These are phyloP conservation scores for Triadica sebifera DNA, from an alignment of 345 rosid species.

Conservation along the genomic window DNA sequence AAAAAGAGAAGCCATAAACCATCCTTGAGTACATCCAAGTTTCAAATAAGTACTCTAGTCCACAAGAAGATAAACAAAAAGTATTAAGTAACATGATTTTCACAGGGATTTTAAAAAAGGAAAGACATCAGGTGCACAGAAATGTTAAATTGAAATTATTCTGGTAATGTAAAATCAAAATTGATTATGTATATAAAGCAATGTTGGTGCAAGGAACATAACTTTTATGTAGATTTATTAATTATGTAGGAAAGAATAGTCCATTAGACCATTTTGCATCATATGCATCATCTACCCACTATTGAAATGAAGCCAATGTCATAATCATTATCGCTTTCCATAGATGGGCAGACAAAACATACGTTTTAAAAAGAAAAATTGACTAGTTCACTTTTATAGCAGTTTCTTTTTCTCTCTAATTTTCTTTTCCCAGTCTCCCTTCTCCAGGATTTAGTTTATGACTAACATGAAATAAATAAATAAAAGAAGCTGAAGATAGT, in stretches of 20 bases:
- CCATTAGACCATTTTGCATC: no score
- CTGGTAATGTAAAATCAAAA: background rate
- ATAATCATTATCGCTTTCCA: no score
- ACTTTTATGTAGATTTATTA: background rate
- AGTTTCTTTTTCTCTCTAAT: no score
- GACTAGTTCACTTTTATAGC: no score
- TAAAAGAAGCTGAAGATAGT: no score
- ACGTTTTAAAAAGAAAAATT: no score
- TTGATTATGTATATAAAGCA: background rate
- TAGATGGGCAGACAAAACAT: no score
- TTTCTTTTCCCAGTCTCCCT: no score
- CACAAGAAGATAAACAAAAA: slow-evolving; percentile 18
- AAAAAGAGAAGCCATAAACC: slow-evolving; percentile 52
- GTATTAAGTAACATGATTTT: background rate
- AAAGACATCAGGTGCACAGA: background rate
- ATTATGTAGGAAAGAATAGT: background rate
- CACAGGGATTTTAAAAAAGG: background rate
- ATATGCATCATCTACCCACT: no score
- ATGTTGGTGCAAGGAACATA: background rate
- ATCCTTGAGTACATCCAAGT: slow-evolving; percentile 69
- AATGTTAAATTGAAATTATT: background rate
- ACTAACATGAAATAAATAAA: no score
- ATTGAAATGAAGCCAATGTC: no score
- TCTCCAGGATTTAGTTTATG: no score
- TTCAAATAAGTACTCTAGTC: slow-evolving; percentile 60